Evolutionary conservation across 345 rosid genomes (phyloP), one percentile per base, ranked within the genome.

Genomic region (Odontarrhena argentea): DNA sequence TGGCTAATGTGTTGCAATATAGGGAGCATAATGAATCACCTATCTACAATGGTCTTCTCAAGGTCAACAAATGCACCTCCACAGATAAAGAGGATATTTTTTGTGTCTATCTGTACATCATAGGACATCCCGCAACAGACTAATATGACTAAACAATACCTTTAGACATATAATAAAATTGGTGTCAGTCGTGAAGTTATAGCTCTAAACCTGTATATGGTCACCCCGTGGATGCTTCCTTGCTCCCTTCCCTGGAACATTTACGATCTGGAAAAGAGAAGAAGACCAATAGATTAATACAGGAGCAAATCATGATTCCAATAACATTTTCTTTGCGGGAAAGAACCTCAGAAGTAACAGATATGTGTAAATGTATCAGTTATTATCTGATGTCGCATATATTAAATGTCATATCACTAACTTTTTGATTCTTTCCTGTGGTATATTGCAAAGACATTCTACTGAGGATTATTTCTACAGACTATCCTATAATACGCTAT

Each of bases 221-320:
- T 90, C 97, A 70, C 92, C 92, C 56, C 97, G 85, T 63, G 98
- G 97, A 81, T 93, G 98, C 82, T 93, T 93, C 82, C 98, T 88
- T 52, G 97, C 94, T 41, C 97, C 98, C 70, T 93, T 93, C 85
- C 92, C 97, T 24, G 98, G 98, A 80, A 93, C 97, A 75, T 83
- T 93, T 37, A 93, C 97, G 25, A 85, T 83, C 98, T 93, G 92
- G 40, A 53, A 40, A 76, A 79, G 46, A 69, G 35, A 52, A 73
- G 47, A 77, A 50, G 25, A 64, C 38, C 63, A 30, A 49, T 28
- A 9, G 47, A 69, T 65, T 24, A 70, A 64, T 32, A 26, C 40
- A 57, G 46, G 18, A 60, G 53, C 18, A 64, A 48, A 55, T 13
- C 11, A 55, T 38, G 24, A 50, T 9, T 43, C 35, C 45, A 58